phyloP scores from a whole-genome alignment of 2,329 filamentous ascomycete genomes.

The Pestalotiopsis sp. region DNA sequence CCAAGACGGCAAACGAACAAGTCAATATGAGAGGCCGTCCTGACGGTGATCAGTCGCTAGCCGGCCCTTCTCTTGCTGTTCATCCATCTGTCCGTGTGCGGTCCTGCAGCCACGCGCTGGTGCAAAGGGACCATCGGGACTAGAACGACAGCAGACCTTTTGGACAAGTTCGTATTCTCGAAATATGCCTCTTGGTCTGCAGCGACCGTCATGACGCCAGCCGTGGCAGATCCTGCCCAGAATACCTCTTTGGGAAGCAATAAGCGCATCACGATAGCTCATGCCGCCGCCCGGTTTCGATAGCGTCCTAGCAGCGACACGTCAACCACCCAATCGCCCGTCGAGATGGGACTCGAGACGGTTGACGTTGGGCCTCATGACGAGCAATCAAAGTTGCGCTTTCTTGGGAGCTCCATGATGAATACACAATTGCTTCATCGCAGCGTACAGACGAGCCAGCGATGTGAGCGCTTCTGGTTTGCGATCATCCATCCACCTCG shows the following conservation, averaged over 20 bases:
- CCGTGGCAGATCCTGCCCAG: background rate
- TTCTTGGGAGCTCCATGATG: background rate
- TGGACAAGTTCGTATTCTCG: slow-evolving; percentile 3
- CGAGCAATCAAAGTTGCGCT: background rate
- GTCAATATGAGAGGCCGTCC: background rate
- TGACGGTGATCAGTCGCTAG: background rate
- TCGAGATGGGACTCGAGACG: background rate
- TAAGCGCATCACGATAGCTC: background rate
- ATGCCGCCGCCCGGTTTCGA: background rate
- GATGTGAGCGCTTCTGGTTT: background rate
- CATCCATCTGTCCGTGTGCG: background rate
- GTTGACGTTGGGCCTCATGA: background rate
- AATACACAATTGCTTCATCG: background rate
- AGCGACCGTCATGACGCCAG: background rate
- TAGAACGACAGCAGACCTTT: background rate
- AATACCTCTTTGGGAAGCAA: slow-evolving; percentile 7
- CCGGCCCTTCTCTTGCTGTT: background rate
- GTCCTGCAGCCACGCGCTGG: background rate
- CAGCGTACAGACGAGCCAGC: background rate
- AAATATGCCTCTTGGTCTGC: background rate
- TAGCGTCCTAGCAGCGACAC: background rate
- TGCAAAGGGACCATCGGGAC: background rate
- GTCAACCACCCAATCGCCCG: background rate
- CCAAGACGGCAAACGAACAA: background rate
- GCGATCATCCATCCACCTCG: background rate